These are phyloP conservation scores for Phytopythium aichiense DNA, from an alignment of 352 stramenopile genomes.

Conservation along the genomic window DNA sequence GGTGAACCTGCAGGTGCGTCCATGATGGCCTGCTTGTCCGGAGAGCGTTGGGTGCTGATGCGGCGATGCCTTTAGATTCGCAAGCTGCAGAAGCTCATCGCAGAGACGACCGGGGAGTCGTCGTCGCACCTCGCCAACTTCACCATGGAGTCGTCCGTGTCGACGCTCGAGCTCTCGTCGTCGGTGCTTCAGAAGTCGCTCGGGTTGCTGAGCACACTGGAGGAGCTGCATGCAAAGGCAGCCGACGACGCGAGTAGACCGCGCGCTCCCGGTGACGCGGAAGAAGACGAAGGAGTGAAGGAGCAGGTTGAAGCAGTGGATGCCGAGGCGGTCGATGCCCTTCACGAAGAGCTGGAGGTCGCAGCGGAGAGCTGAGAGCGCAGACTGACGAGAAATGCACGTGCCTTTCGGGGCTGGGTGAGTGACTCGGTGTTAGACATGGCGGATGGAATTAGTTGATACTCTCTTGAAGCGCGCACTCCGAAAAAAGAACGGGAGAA, in stretches of 20 bases:
- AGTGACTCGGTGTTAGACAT: neutral
- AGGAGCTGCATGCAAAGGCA: slow-evolving; percentile 11
- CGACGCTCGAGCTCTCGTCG: slow-evolving; percentile 47
- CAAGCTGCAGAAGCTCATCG: slow-evolving; percentile 22
- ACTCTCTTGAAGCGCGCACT: neutral
- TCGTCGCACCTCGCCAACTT: slow-evolving; percentile 44
- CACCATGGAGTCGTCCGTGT: slow-evolving; percentile 46
- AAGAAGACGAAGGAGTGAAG: slow-evolving; percentile 8
- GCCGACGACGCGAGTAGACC: neutral
- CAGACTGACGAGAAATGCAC: neutral
- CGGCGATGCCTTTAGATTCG: slow-evolving; percentile 3
- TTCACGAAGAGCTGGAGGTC: neutral
- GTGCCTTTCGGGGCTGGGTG: neutral
- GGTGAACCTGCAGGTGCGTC: slow-evolving; percentile 38
- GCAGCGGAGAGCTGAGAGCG: slow-evolving; percentile 1
- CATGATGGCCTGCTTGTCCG: neutral
- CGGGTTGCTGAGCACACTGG: slow-evolving; percentile 45
- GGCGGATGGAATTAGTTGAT: neutral
- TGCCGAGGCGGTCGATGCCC: neutral
- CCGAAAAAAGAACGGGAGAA: neutral
- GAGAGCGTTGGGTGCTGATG: neutral
- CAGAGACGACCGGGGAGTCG: slow-evolving; percentile 10
- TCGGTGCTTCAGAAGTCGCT: slow-evolving; percentile 58
- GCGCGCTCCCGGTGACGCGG: slow-evolving; percentile 10
- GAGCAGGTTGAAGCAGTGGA: slow-evolving; percentile 17